Base-by-base conservation (phyloP, 2,329 filamentous ascomycete genomes). In the Hypocreales sp. region DNA sequence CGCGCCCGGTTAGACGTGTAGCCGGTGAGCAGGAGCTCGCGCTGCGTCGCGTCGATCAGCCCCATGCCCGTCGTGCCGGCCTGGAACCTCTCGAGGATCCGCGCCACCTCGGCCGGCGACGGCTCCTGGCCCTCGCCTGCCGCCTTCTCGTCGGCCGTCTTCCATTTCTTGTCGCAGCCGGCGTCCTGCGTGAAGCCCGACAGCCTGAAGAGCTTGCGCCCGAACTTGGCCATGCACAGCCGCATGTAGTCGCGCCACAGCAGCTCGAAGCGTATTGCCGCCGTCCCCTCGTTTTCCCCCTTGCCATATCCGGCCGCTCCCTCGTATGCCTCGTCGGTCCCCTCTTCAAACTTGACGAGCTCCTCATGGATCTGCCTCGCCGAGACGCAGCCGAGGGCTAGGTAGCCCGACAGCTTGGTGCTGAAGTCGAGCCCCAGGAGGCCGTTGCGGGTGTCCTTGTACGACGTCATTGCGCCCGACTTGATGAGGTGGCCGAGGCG, bases 171-270 rank as follows among this genome's bases (percentile, higher is more conserved):
- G 7, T 49, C 38, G 15, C 54, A 48, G 7, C 56, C 50, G 4
- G 51, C 46, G 8, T 56, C 51, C 9, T 53, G 48, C 11, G 66
- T 64, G 38, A 82, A 81, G 0, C 81, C 80, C 5, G 63, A 58
- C 2, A 75, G 49, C 9, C 56, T 53, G 45, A 82, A 87, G 4
- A 87, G 61, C 14, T 65, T 67, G 11, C 49, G 43, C 1, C 68
- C 66, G 35, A 79, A 83, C 40, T 86, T 86, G 18, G 64, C 62
- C 5, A 71, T 74, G 43, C 76, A 82, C 0, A 87, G 62, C 1
- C 77, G 64, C 74, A 87, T 83, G 41, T 86, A 87, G 41, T 87
- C 81, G 22, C 80, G 59, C 79, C 77, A 83, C 0, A 87, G 49
- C 0, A 90, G 56, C 42, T 87, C 79, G 30, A 80, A 75, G 0